phyloP scores from a whole-genome alignment of 768 basidiomycete species.

The Pluteus cervinus region DNA sequence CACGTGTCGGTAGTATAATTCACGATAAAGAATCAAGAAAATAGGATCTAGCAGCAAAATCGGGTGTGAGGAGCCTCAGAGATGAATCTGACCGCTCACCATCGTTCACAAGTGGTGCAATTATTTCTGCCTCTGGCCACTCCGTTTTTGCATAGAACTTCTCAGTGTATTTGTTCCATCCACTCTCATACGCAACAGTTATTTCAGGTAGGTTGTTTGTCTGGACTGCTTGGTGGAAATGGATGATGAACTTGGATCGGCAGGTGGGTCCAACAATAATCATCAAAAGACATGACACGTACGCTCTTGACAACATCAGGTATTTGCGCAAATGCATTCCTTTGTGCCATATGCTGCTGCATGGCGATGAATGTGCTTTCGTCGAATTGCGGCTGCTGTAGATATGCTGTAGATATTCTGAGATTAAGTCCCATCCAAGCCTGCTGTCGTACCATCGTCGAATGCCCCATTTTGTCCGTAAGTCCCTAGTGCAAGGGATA shows the following conservation, averaged over 20 bases:
- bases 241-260: slow-evolving; percentile 74
- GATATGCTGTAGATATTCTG: slow-evolving; percentile 29
- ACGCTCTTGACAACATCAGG: slow-evolving; percentile 89
- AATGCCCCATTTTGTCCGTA: slow-evolving; percentile 65
- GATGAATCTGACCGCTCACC: slow-evolving; percentile 38
- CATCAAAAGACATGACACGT: slow-evolving; percentile 19
- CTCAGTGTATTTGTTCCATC: slow-evolving; percentile 96
- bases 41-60: slow-evolving; percentile 60
- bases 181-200: slow-evolving; percentile 90
- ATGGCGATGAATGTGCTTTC: slow-evolving; percentile 64
- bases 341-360: slow-evolving; percentile 82
- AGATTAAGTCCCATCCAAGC: slow-evolving; percentile 7
- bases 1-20: slow-evolving; percentile 92
- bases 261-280: slow-evolving; percentile 8
- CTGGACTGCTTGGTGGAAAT: slow-evolving; percentile 89
- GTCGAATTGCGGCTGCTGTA: slow-evolving; percentile 60
- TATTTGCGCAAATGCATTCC: slow-evolving; percentile 75
- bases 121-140: slow-evolving; percentile 96
- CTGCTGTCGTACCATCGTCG: slow-evolving; percentile 47
- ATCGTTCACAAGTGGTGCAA: slow-evolving; percentile 91
- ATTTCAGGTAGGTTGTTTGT: slow-evolving; percentile 91
- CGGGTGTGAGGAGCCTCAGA: neutral
- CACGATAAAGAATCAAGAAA: slow-evolving; percentile 95
- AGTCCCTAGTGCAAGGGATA: slow-evolving; percentile 60
- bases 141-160: slow-evolving; percentile 92